Evolutionary conservation across 495 filamentous ascomycete species (phyloP).

Genomic region (Sordaria brevicollis): DNA sequence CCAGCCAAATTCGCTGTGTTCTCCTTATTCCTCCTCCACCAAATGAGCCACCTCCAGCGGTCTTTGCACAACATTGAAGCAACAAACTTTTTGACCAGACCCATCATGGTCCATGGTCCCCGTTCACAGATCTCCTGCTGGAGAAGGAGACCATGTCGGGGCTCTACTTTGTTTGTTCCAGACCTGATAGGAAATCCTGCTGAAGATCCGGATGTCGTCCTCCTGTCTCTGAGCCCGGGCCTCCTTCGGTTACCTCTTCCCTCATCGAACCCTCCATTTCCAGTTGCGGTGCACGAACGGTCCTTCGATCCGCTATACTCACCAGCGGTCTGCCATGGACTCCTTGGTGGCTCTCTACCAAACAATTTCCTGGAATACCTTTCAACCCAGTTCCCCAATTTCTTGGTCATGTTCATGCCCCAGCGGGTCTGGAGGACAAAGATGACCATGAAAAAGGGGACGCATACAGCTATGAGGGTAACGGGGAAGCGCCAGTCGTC

Average conservation of each 20-base stretch:
- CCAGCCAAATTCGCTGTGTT: not conserved
- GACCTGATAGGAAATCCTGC: not conserved
- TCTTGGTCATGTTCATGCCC: slow-evolving; percentile 4
- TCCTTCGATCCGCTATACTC: not conserved
- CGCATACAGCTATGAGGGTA: slow-evolving; percentile 21
- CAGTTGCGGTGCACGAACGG: not conserved
- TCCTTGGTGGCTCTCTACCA: not conserved
- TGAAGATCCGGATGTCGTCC: not conserved
- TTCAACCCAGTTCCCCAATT: not conserved
- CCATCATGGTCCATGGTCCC: not conserved
- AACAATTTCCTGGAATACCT: not conserved
- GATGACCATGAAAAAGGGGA: slow-evolving; percentile 25
- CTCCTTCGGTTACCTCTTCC: not conserved
- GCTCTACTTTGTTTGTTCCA: not conserved
- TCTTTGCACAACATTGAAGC: not conserved
- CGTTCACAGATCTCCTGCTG: not conserved
- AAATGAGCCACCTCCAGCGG: not conserved
- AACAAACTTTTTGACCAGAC: not conserved
- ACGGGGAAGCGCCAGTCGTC: slow-evolving; percentile 22
- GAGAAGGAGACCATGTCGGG: not conserved
- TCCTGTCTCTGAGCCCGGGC: not conserved
- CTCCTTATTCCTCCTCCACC: not conserved
- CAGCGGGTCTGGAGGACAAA: slow-evolving; percentile 17
- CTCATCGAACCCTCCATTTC: not conserved
- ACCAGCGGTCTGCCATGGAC: not conserved